Conservation (phyloP, 192 early-diverging fungal genomes). For the Coemansia sp. region DNA sequence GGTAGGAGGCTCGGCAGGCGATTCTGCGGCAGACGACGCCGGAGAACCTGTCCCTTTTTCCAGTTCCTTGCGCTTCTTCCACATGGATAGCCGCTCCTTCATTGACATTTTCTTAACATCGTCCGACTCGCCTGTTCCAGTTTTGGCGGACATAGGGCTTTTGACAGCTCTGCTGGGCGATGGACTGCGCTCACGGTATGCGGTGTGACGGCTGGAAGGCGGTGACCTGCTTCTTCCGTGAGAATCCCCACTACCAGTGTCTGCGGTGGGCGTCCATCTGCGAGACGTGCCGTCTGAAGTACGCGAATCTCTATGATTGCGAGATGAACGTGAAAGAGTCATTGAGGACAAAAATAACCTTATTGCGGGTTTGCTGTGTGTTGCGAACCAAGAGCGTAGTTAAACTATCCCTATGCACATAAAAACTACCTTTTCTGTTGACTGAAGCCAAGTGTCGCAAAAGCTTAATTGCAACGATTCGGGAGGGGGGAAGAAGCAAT, state of each 20-base stretch:
- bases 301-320: constrained; percentile 29
- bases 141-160: too few relatives aligned
- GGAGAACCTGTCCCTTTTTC: constrained; percentile 8
- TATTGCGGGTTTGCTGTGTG: not conserved
- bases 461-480: constrained; percentile 4
- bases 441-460: not conserved
- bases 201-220: constrained; percentile 2
- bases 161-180: not conserved
- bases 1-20: constrained; percentile 8
- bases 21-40: not conserved
- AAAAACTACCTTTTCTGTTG: not conserved
- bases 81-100: constrained; percentile 79
- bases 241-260: not conserved
- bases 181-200: not conserved
- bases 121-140: constrained; percentile 23
- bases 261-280: not conserved
- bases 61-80: constrained; percentile 68
- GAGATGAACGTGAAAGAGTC: constrained; percentile 37
- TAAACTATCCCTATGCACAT: too few relatives aligned
- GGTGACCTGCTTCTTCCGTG: constrained; percentile 22
- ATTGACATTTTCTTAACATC: constrained; percentile 72
- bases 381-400: not conserved
- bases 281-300: constrained; percentile 10
- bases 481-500: not conserved
- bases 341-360: constrained; percentile 17